Evolutionary conservation across 129 eudicot genomes (phyloP), one percentile per base, ranked within the genome.

Genomic region (Glebionis coronaria): DNA sequence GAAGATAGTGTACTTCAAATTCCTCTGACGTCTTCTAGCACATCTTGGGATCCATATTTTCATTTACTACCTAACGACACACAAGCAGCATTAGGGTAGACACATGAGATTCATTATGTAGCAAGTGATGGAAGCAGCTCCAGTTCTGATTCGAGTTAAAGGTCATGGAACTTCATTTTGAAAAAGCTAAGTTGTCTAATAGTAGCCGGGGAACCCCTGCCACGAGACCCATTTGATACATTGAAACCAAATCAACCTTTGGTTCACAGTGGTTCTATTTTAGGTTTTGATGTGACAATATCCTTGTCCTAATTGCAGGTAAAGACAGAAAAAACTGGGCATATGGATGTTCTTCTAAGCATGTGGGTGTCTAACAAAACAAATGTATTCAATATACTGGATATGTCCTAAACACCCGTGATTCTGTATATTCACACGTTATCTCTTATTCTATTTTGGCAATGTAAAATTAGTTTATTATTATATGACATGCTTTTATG

Each of bases 251-350:
- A 59, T 72, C 73, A 80, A 29, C 58, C 58, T 75, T 94, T 97
- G 99, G 74, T 72, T 77, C 97, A 97, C 18, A 77, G 78, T 79
- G 97, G n/a, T n/a, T n/a, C n/a, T n/a, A n/a, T n/a, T n/a, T n/a
- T n/a, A n/a, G n/a, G n/a, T n/a, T n/a, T n/a, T n/a, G n/a, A n/a
- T n/a, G n/a, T n/a, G n/a, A n/a, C n/a, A n/a, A n/a, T n/a, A n/a
- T n/a, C n/a, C n/a, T 75, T 94, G 53, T 55, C 69, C 5, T 93
- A 94, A 71, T 65, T 94, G 66, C 83, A 94, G 93, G 99, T 94
- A 71, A 81, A 63, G 31, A 27, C 42, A 40, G 14, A 23, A 21
- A 11, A 10, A 45, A 14, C 60, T 25, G 52, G 25, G 27, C 56
- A 45, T 54, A 28, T 28, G 66, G 12, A 10, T 60, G 3, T 20